Percentiles rank a stretch among this genome's conserved stretches.
Conservation (phyloP, 1,139 yeast genomes). For the Taphrina communis region DNA sequence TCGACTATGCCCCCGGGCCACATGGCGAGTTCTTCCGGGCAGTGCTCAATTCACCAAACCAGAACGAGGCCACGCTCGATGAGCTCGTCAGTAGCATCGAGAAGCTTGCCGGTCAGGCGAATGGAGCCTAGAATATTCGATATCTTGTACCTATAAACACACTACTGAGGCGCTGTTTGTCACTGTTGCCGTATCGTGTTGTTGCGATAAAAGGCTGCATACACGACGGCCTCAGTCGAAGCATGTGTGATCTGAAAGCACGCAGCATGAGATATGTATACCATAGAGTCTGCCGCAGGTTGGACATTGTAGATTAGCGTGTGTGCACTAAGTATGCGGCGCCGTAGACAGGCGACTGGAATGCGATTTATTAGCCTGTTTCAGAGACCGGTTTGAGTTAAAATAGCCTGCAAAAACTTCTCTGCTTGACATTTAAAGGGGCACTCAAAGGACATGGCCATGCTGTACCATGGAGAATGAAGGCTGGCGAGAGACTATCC, state of each 20-base stretch:
- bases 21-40: slow-evolving; percentile 84
- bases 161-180: too few relatives aligned
- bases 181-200: too few relatives aligned
- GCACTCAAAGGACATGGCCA: background rate
- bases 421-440: background rate
- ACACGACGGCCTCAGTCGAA: background rate
- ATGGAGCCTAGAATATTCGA: background rate
- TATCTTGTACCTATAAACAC: too few relatives aligned
- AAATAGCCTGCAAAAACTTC: background rate
- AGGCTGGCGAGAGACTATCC: too few relatives aligned
- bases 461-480: background rate
- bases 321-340: background rate
- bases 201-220: background rate
- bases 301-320: background rate
- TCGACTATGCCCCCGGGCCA: slow-evolving; percentile 82
- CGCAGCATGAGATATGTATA: background rate
- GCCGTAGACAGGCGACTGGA: background rate
- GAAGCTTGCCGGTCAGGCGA: slow-evolving; percentile 40
- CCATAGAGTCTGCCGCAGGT: background rate
- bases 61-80: slow-evolving; percentile 55
- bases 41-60: slow-evolving; percentile 76
- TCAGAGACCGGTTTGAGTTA: background rate
- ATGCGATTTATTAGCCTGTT: background rate
- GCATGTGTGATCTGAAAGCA: background rate
- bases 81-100: slow-evolving; percentile 53